Evolutionary conservation across 176 grass and related monocot species (phyloP), one percentile per base, ranked within the genome.

Genomic region (Oryza australiensis): DNA sequence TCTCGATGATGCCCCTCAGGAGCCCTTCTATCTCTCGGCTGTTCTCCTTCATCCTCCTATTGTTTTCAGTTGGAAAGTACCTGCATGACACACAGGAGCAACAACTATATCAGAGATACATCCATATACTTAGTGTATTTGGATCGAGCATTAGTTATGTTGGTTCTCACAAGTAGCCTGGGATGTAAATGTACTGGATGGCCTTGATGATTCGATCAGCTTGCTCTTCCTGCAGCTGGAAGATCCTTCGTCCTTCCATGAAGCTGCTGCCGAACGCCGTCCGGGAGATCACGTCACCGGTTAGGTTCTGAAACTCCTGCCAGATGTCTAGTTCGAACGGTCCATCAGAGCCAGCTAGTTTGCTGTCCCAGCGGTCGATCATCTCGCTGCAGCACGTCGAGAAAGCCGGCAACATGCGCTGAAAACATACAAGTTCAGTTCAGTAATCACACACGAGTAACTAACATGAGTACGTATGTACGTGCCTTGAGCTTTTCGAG

Each of bases 211-310:
- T 0, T 66, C 87, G 49, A 26, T 76, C 62, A 0, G 88, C 84
- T 82, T 97, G 94, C 86, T 91, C 88, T 51, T 7, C 37, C 60
- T 91, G 91, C 32, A 97, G 91, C 22, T 89, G 76, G 70, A 97
- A 93, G 80, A 97, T 91, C 64, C 80, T 88, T 26, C 81, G 79
- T 8, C 94, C 91, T 86, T 97, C 86, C 77, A 86, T 70, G 70
- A 76, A 93, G 82, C 63, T 97, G 80, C 94, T 91, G 15, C 91
- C 88, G 59, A 97, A 97, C 26, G 89, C 87, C 23, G 91, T 86
- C 24, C 91, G 86, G 5, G 94, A 97, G 82, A 93, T 97, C 70
- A 83, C 91, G 72, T 94, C 91, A 73, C 89, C 94, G 0, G 88
- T 87, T 7, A 97, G 82, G 33, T 67, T 97, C 77, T 91, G 86